Conservation (phyloP, 1,284 basidiomycete species). For the Cutaneotrichosporon sp. region DNA sequence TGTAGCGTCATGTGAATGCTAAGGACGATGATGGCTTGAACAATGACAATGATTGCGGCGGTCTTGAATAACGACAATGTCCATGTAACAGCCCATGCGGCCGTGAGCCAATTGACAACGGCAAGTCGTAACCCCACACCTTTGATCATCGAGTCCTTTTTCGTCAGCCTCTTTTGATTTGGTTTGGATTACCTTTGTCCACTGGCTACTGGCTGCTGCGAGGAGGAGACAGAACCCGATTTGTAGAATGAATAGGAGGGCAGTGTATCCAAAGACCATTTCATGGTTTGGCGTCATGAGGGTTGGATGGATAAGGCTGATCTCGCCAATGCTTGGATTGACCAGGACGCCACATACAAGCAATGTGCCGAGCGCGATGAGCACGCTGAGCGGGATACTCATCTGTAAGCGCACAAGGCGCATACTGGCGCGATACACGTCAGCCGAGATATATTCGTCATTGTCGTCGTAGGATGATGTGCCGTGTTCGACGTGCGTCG, state of each 20-base stretch:
- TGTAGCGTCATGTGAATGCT: slow-evolving; percentile 50
- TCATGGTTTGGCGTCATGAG: slow-evolving; percentile 68
- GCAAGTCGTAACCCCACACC: slow-evolving; percentile 77
- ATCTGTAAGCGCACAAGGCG: slow-evolving; percentile 64
- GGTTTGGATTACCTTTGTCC: slow-evolving; percentile 66
- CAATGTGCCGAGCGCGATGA: slow-evolving; percentile 44
- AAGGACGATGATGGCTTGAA: slow-evolving; percentile 49
- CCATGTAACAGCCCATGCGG: slow-evolving; percentile 76
- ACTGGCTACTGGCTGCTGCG: slow-evolving; percentile 66
- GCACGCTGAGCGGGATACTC: slow-evolving; percentile 63
- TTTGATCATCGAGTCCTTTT: slow-evolving; percentile 64
- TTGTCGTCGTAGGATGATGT: slow-evolving; percentile 40
- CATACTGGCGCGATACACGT: slow-evolving; percentile 49
- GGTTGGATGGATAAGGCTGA: slow-evolving; percentile 64
- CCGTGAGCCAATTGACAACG: slow-evolving; percentile 76
- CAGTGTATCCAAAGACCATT: slow-evolving; percentile 67
- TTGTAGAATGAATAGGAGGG: slow-evolving; percentile 51
- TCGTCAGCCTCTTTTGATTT: not conserved
- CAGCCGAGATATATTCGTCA: slow-evolving; percentile 47
- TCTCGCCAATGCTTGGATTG: slow-evolving; percentile 52
- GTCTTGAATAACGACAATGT: slow-evolving; percentile 50
- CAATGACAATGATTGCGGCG: slow-evolving; percentile 46
- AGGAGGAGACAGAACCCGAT: slow-evolving; percentile 78
- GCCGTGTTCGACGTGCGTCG: slow-evolving; percentile 4
- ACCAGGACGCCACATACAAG: slow-evolving; percentile 49